Evolutionary conservation across 2,329 filamentous ascomycete species (phyloP), one percentile per base, ranked within the genome.

Genomic region (Fusarium sp.): DNA sequence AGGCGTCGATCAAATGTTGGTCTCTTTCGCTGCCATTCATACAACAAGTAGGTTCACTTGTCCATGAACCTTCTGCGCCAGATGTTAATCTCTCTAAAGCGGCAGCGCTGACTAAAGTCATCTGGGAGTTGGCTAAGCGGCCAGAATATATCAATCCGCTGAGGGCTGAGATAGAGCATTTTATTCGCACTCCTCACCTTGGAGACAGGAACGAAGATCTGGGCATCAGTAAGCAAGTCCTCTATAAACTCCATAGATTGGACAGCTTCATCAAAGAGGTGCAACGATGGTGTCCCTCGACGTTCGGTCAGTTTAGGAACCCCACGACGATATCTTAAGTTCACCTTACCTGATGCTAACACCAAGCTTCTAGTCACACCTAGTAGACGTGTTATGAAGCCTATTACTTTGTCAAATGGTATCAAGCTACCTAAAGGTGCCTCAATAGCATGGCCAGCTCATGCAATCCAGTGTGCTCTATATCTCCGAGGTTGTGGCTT

Each of bases 1-100:
- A 4, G 45, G 45, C 1, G 10, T 48, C 5, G 45, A 48, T 14
- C 45, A 48, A 24, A 48, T 48, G 45, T 20, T 48, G 5, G 30
- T 48, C 7, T 36, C 45, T 0, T 48, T 48, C 12, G 21, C 45
- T 20, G 45, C 21, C 1, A 48, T 48, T 6, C 45, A 48, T 4
- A 48, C 30, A 11, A 48, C 45, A 0, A 48, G 30, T 48, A 19
- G 10, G 45, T 19, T 9, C n/a, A n/a, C n/a, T 4, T 2, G 7
- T 4, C 9, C 3, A 10, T 6, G 2, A 1, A 3, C 1, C 1
- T 15, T n/a, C 0, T 4, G 17, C 0, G 3, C 6, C 8, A 2
- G 1, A 5, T 14, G 14, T 20, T 34, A 2, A 32, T 1, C 0
- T 4, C 2, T 3, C 3, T 2, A 28, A 17, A 48, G 45, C 45